Evolutionary conservation across 176 grass and related monocot species (phyloP).

Genomic region (Secale cereale): DNA sequence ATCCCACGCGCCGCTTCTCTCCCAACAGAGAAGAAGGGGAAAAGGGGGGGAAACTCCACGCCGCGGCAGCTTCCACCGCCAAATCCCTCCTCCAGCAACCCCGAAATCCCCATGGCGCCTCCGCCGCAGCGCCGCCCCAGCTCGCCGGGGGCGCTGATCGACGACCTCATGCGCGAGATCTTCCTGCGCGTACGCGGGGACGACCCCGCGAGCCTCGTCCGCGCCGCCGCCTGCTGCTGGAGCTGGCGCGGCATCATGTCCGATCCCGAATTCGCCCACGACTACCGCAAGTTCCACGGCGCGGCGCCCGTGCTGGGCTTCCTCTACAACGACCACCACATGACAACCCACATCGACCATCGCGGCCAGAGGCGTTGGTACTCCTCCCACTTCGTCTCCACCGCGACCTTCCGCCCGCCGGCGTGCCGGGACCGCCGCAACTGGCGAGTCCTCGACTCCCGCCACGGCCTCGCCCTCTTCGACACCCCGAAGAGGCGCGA

Average conservation of each 20-base stretch:
- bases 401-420: background rate
- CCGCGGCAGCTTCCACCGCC: background rate
- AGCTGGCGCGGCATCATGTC: background rate
- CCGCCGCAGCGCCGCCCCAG: background rate
- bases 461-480: background rate
- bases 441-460: background rate
- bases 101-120: background rate
- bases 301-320: background rate
- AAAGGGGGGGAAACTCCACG: background rate
- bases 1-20: background rate
- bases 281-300: background rate
- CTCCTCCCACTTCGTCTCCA: background rate
- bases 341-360: too few species aligned
- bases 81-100: background rate
- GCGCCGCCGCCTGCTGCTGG: background rate
- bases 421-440: background rate
- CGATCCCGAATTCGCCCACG: background rate
- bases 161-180: background rate
- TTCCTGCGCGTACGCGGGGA: background rate
- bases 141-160: background rate
- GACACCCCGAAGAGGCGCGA: background rate
- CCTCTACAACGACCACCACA: background rate
- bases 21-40: too few species aligned
- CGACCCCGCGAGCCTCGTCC: background rate
- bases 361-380: too few species aligned